Base-by-base conservation (phyloP, 441 rosid species). In the Mallotus repandus region DNA sequence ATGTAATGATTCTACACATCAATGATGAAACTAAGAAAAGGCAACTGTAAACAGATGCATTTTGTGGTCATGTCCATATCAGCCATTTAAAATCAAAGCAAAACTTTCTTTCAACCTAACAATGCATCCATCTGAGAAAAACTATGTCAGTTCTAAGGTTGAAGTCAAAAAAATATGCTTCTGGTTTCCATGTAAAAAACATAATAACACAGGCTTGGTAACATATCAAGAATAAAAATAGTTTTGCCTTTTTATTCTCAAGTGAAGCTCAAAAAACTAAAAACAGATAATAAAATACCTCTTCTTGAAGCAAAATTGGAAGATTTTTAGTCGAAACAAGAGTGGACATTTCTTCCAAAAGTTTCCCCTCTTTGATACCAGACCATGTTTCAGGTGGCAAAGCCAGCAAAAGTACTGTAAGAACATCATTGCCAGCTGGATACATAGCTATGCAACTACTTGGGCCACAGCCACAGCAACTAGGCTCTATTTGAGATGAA, bases 311-410 rank as follows among this genome's bases (percentile, higher is more conserved):
- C 85, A 92, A 68, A 67, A 80, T 73, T 13, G 93, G 97, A 79
- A 91, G 89, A 78, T 73, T 84, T 62, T 82, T 80, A 14, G 83
- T 81, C 1, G 84, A 76, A 70, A 87, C 84, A 75, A 94, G 92
- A 74, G 80, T 64, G 54, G 60, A 25, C 16, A 89, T 84, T 72
- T 89, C 87, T 74, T 60, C 74, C 73, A 74, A 60, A 78, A 92
- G 97, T 72, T 84, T 81, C 77, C 80, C 84, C 55, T 89, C 90
- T 82, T 79, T 84, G 71, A 94, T 85, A 45, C 92, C 89, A 71
- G 78, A 80, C 98, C 97, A 94, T 49, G 94, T 90, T 72, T 86
- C 83, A 15, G 86, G 87, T 62, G 99, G 98, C 83, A 92, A 84
- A 49, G 96, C 91, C 73, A 94, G 68, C 38, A 94, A 53, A 78